phyloP scores from a whole-genome alignment of 1,139 yeast genomes.

The Lodderomyces oxycetoniae region DNA sequence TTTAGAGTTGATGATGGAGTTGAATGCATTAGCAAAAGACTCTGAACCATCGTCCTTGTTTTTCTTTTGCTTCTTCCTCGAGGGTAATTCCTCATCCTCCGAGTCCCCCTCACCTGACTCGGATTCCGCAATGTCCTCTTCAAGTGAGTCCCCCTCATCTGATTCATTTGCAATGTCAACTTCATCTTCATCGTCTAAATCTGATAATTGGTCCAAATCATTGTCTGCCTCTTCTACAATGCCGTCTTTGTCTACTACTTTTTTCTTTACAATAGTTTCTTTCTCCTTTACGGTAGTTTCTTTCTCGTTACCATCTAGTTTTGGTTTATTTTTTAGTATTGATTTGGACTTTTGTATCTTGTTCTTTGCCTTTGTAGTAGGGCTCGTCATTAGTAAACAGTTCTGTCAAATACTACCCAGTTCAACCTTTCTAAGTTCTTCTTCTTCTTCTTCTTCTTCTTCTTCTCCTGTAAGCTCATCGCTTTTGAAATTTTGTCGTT shows the following conservation, averaged over 20 bases:
- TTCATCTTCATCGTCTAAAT: constrained; percentile 13
- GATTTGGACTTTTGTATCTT: constrained; percentile 4
- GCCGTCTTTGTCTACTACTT: constrained; percentile 10
- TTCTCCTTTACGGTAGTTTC: constrained; percentile 8
- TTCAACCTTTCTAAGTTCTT: too few relatives aligned
- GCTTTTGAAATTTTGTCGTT: too few relatives aligned
- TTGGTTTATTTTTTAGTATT: constrained; percentile 7
- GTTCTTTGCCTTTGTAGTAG: too few relatives aligned
- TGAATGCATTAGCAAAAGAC: constrained; percentile 76
- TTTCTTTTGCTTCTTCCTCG: constrained; percentile 45
- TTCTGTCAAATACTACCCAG: too few relatives aligned
- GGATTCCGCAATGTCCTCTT: constrained; percentile 20
- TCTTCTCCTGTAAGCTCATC: too few relatives aligned
- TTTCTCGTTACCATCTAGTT: constrained; percentile 5
- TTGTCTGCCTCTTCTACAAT: constrained; percentile 11
- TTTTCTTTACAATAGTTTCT: constrained; percentile 8
- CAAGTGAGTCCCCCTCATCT: constrained; percentile 10
- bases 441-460: too few relatives aligned
- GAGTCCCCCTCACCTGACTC: constrained; percentile 23
- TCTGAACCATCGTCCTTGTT: constrained; percentile 63
- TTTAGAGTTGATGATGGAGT: constrained; percentile 78
- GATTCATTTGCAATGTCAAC: constrained; percentile 16
- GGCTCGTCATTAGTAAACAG: too few relatives aligned
- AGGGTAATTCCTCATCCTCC: constrained; percentile 41
- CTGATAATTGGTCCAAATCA: constrained; percentile 11